These are phyloP conservation scores for Zygoascus tannicola DNA, from an alignment of 805 yeast genomes.

Conservation along the genomic window DNA sequence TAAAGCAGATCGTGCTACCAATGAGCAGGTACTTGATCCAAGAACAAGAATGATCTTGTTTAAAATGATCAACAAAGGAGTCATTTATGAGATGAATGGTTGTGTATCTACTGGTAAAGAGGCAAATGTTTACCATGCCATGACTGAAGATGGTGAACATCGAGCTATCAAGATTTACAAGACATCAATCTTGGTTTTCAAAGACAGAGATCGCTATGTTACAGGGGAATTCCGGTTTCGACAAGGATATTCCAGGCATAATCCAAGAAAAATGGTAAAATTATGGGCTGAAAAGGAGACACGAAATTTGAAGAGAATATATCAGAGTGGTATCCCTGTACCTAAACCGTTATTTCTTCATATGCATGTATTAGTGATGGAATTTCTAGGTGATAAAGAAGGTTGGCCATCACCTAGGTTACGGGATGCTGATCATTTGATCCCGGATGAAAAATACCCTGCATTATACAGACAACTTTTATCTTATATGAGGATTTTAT, in stretches of 20 bases:
- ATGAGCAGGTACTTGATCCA: conserved; percentile 93
- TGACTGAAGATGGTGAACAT: conserved; percentile 31
- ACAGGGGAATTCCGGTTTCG: conserved; percentile 93
- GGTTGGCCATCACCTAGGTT: conserved; percentile 90
- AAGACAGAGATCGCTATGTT: conserved; percentile 91
- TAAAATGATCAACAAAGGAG: conserved; percentile 74
- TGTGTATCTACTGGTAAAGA: conserved; percentile 96
- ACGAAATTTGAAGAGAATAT: conserved; percentile 76
- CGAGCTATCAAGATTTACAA: conserved; percentile 93
- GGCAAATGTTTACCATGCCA: conserved; percentile 93
- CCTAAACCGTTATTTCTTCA: conserved; percentile 88
- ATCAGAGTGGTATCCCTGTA: conserved; percentile 74
- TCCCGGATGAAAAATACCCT: conserved; percentile 54
- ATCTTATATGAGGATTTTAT: conserved; percentile 77
- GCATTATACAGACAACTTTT: conserved; percentile 69
- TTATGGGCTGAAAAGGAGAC: conserved; percentile 99
- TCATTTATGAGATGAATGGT: conserved; percentile 79
- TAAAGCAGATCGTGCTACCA: conserved; percentile 90
- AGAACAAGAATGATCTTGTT: conserved; percentile 77
- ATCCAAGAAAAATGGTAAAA: conserved; percentile 95
- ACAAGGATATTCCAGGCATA: conserved; percentile 72
- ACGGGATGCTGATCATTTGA: conserved; percentile 57
- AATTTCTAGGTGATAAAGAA: conserved; percentile 61
- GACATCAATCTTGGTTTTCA: conserved; percentile 93
- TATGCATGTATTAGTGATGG: conserved; percentile 91